phyloP scores from a whole-genome alignment of 1,284 basidiomycete genomes.

The Boletellus sp. region DNA sequence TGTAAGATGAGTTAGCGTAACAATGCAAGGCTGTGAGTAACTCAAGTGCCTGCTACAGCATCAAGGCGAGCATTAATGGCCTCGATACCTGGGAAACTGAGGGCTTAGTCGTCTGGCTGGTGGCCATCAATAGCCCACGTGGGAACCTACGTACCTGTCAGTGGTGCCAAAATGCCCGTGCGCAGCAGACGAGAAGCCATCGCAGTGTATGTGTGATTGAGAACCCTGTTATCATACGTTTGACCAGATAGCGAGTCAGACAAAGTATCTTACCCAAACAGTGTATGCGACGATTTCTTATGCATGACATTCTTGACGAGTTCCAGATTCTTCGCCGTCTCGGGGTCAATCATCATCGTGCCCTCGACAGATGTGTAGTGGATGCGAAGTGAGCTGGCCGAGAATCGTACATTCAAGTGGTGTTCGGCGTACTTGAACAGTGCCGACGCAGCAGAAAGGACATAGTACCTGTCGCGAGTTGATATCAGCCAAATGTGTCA shows the following conservation, averaged over 20 bases:
- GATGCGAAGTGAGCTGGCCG: constrained; percentile 73
- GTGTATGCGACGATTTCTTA: constrained; percentile 62
- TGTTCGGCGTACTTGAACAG: constrained; percentile 79
- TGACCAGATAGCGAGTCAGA: background rate
- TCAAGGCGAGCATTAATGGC: constrained; percentile 81
- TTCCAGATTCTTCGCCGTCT: constrained; percentile 84
- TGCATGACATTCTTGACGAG: constrained; percentile 72
- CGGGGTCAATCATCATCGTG: constrained; percentile 90
- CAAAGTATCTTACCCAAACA: constrained; percentile 62
- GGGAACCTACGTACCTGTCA: constrained; percentile 51
- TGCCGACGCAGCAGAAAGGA: constrained; percentile 79
- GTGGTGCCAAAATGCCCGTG: constrained; percentile 80
- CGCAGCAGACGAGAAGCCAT: constrained; percentile 83
- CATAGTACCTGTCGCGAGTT: constrained; percentile 66
- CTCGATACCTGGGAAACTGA: constrained; percentile 24
- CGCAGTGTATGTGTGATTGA: constrained; percentile 83
- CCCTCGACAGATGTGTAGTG: constrained; percentile 77
- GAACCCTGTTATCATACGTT: constrained; percentile 37
- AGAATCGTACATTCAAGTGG: constrained; percentile 66
- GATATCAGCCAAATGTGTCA: constrained; percentile 10
- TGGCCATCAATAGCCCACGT: background rate
- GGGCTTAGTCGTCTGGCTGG: background rate
- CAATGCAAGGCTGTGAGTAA: background rate
- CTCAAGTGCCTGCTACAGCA: constrained; percentile 68
- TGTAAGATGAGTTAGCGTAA: constrained; percentile 30